A percentile compares a stretch with the other conserved stretches of the same genome.
These are phyloP conservation scores for Leccinum incarnatum DNA, from an alignment of 768 basidiomycete genomes.

Conservation along the genomic window DNA sequence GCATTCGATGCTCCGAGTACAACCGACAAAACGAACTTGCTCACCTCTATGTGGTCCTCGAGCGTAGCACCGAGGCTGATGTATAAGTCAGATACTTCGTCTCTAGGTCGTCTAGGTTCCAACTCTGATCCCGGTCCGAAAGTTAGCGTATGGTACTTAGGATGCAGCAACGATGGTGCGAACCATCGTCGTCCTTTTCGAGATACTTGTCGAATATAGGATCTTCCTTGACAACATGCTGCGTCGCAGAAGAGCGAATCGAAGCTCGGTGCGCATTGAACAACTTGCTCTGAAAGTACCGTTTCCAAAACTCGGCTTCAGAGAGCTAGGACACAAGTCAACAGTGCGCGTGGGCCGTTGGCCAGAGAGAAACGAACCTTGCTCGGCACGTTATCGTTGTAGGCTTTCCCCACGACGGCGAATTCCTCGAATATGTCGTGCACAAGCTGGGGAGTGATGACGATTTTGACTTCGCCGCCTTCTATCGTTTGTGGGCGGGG, in stretches of 20 bases:
- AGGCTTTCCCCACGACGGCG: conserved; percentile 90
- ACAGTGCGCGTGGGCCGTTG: not conserved
- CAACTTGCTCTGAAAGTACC: conserved; percentile 94
- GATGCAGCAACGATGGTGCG: conserved; percentile 18
- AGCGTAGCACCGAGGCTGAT: conserved; percentile 85
- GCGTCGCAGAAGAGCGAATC: conserved; percentile 80
- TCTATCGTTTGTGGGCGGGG: conserved; percentile 64
- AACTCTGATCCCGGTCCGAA: conserved; percentile 45
- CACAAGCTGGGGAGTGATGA: conserved; percentile 87
- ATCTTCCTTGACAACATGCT: conserved; percentile 86
- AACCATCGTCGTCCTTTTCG: conserved; percentile 95
- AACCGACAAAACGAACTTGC: not conserved
- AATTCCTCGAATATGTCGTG: conserved; percentile 98
- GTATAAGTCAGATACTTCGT: conserved; percentile 70
- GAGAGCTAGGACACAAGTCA: conserved; percentile 60
- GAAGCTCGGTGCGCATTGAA: conserved; percentile 95
- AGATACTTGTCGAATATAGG: conserved; percentile 94
- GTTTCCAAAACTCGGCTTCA: conserved; percentile 93
- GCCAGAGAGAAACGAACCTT: conserved; percentile 45
- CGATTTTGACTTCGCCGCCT: conserved; percentile 83
- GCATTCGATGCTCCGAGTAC: not conserved
- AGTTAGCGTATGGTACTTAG: not conserved
- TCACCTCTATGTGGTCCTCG: conserved; percentile 88
- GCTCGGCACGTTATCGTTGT: conserved; percentile 86
- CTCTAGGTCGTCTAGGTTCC: conserved; percentile 69